Conservation (phyloP, 257 asterid genomes). For the Solanum clarkiae region DNA sequence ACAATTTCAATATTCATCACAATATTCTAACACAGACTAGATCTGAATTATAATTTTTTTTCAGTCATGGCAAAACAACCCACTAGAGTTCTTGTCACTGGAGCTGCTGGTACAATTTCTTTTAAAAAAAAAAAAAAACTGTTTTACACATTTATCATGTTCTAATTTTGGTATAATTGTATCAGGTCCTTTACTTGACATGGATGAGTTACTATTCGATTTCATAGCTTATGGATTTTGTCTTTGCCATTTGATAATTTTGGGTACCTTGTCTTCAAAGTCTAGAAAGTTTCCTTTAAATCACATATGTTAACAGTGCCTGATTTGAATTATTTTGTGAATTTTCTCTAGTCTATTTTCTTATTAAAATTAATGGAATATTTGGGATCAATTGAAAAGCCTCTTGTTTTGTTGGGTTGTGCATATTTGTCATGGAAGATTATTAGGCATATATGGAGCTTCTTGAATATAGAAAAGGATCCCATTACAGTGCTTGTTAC, state of each 20-base stretch:
- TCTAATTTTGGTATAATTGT: neutral
- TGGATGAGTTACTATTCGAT: slow-evolving; percentile 33
- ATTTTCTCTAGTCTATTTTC: neutral
- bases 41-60: neutral
- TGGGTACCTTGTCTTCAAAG: slow-evolving; percentile 9
- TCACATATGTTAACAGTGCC: neutral
- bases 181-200: slow-evolving; percentile 48
- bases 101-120: slow-evolving; percentile 13
- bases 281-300: neutral
- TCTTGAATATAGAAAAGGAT: slow-evolving; percentile 29
- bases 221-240: slow-evolving; percentile 53
- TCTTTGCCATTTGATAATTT: slow-evolving; percentile 10
- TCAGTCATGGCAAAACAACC: slow-evolving; percentile 11
- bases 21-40: neutral
- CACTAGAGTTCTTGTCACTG: slow-evolving; percentile 28
- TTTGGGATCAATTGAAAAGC: slow-evolving; percentile 29
- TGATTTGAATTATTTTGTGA: neutral
- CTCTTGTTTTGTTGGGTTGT: slow-evolving; percentile 50
- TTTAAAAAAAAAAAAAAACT: neutral
- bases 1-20: neutral
- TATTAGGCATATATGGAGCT: slow-evolving; percentile 39
- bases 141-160: neutral
- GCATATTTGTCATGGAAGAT: slow-evolving; percentile 55
- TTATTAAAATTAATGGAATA: slow-evolving; percentile 24
- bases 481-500: slow-evolving; percentile 63